A percentile compares a stretch with the other conserved stretches of the same genome.
Evolutionary conservation across 345 rosid species (phyloP).

Genomic region (Acer saccharum): DNA sequence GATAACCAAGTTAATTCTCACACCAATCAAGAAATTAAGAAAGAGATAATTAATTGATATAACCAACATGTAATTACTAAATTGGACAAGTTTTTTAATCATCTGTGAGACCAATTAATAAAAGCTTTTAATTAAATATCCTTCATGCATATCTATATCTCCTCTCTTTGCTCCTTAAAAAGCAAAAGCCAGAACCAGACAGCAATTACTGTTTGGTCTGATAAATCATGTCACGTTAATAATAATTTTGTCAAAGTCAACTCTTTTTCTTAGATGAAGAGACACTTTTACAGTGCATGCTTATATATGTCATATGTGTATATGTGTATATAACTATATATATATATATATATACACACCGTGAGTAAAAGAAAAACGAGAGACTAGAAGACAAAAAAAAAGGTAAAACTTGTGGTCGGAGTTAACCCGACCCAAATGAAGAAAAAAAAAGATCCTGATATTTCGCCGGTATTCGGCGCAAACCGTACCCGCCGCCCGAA

Average conservation of each 20-base stretch:
- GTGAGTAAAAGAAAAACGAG: neutral
- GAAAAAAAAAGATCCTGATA: slow-evolving; percentile 6
- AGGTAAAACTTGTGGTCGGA: slow-evolving; percentile 1
- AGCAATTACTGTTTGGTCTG: neutral
- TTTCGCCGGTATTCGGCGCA: slow-evolving; percentile 26
- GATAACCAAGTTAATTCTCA: neutral
- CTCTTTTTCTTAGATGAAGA: neutral
- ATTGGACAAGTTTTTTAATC: neutral
- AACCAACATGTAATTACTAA: neutral
- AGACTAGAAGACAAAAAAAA: neutral
- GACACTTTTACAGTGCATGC: neutral
- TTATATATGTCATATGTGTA: too few relatives aligned
- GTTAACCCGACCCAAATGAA: slow-evolving; percentile 9
- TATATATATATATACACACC: neutral
- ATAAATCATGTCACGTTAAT: neutral
- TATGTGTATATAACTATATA: too few relatives aligned
- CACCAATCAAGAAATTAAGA: too few relatives aligned
- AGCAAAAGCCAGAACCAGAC: neutral
- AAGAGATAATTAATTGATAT: neutral
- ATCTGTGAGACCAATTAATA: too few relatives aligned
- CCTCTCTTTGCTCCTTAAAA: neutral
- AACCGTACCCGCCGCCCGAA: slow-evolving; percentile 21
- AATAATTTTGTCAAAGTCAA: neutral
- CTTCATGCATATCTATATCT: neutral
- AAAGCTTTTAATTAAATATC: too few relatives aligned